Percentiles rank a stretch among this genome's conserved stretches.
These are phyloP conservation scores for Theileria luwenshuni DNA, from an alignment of 169 alveolate genomes.

Conservation along the genomic window DNA sequence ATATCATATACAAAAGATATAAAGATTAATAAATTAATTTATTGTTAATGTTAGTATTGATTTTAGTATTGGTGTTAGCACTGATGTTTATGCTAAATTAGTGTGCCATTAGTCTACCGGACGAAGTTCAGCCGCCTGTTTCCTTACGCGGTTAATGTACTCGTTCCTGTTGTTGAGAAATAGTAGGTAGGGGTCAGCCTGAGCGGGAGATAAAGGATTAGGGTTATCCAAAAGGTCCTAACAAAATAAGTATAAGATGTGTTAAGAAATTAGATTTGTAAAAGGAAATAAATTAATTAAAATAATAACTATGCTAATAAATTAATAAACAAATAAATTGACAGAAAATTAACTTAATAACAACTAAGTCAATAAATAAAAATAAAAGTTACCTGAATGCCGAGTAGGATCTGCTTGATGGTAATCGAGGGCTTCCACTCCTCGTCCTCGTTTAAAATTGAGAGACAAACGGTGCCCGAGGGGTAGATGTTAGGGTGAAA, in stretches of 20 bases:
- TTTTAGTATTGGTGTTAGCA: constrained; percentile 3
- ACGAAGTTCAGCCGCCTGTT: constrained; percentile 75
- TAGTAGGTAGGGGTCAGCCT: constrained; percentile 93
- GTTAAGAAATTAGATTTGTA: constrained; percentile 4
- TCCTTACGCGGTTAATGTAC: constrained; percentile 80
- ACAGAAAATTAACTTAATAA: neutral
- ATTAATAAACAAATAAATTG: neutral
- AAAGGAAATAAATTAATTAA: neutral
- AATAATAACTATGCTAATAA: neutral
- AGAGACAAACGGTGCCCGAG: constrained; percentile 97
- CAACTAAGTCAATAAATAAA: neutral
- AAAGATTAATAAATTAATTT: neutral
- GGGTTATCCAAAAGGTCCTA: constrained; percentile 96
- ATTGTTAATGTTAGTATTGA: neutral
- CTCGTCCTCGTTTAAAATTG: constrained; percentile 98
- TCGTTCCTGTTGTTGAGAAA: constrained; percentile 90
- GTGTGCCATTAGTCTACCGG: constrained; percentile 71
- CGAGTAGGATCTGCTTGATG: constrained; percentile 93
- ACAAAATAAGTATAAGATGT: too few species aligned
- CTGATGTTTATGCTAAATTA: neutral
- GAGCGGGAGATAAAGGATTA: constrained; percentile 96
- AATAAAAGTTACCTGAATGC: constrained; percentile 94
- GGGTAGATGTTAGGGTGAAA: constrained; percentile 99
- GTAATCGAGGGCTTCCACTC: constrained; percentile 99
- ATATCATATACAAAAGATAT: constrained; percentile 29